phyloP scores from a whole-genome alignment of 345 rosid species.

The Eucalyptus melliodora region DNA sequence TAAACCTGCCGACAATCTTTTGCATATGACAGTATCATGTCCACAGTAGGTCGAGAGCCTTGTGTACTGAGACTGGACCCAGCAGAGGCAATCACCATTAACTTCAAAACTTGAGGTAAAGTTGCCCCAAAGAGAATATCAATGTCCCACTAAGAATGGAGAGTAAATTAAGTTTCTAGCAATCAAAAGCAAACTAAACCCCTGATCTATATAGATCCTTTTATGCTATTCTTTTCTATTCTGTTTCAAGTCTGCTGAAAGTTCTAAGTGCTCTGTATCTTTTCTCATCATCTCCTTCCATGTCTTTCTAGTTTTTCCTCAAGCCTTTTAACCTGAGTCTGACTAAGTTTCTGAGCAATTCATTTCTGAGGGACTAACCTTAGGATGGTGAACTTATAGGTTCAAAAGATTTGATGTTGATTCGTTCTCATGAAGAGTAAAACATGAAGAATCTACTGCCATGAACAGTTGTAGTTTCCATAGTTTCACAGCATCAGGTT shows the following conservation, averaged over 20 bases:
- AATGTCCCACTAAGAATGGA: neutral
- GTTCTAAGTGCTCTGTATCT: neutral
- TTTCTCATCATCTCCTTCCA: neutral
- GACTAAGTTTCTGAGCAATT: neutral
- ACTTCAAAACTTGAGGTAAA: neutral
- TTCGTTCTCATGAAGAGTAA: neutral
- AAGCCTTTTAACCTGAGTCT: neutral
- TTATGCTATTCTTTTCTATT: neutral
- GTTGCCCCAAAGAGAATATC: neutral
- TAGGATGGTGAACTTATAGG: neutral
- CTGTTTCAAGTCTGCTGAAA: neutral
- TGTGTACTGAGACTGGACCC: neutral
- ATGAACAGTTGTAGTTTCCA: neutral
- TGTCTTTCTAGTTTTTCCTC: neutral
- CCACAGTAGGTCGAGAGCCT: neutral
- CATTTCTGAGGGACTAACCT: neutral
- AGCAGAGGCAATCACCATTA: neutral
- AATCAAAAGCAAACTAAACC: neutral
- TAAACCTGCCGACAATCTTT: neutral
- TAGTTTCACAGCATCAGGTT: neutral
- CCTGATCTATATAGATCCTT: neutral
- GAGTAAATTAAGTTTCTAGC: neutral
- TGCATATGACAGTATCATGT: neutral
- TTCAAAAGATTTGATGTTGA: neutral
- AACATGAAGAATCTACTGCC: neutral